Percentiles rank a stretch among this genome's conserved stretches.
Conservation (phyloP, 805 yeast species). For the Monosporozyma yasuniensis region DNA sequence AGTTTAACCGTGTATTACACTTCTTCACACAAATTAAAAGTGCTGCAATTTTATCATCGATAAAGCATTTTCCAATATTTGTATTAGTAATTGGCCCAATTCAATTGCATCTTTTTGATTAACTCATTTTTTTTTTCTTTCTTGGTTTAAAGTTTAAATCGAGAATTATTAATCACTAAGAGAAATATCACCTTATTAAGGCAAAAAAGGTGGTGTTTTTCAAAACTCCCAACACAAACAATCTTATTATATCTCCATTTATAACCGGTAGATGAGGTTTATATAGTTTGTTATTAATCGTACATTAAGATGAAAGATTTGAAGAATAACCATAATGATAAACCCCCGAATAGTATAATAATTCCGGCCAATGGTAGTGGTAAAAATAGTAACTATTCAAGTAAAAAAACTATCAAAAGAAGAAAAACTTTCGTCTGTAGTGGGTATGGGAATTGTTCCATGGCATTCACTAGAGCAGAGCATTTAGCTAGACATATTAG, state of each 20-base stretch:
- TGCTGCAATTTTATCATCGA: no score
- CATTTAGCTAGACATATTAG: conserved; percentile 88
- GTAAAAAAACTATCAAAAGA: neutral
- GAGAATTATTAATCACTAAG: no score
- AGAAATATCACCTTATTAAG: no score
- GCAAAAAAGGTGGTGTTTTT: no score
- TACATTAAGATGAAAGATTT: neutral
- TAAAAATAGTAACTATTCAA: neutral
- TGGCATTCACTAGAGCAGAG: conserved; percentile 87
- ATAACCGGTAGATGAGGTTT: neutral
- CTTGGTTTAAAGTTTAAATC: no score
- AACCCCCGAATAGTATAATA: neutral
- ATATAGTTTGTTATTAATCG: neutral
- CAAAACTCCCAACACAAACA: no score
- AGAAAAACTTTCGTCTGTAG: conserved; percentile 69
- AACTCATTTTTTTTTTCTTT: no score
- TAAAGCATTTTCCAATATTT: no score
- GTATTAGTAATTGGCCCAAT: no score
- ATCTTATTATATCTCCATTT: neutral
- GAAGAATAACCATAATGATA: neutral
- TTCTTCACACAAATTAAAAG: no score
- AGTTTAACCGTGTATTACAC: no score
- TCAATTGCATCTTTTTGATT: no score
- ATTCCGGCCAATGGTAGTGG: neutral
- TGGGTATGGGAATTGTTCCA: conserved; percentile 77